Evolutionary conservation across 495 filamentous ascomycete genomes (phyloP), one percentile per base, ranked within the genome.

Genomic region (Talaromyces wortmannii): DNA sequence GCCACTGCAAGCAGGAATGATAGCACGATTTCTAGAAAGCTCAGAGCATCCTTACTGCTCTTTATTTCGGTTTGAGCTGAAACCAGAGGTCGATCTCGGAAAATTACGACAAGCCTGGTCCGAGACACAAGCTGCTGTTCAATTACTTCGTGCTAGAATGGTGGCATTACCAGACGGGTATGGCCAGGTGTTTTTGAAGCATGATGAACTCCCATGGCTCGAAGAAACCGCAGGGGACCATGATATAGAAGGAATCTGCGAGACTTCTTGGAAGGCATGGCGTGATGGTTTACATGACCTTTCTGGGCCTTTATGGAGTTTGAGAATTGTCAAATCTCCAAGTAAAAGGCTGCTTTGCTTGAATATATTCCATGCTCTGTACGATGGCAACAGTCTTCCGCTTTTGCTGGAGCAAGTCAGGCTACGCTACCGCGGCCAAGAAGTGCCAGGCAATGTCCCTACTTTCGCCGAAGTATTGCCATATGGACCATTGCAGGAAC

Each of bases 311-410:
- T 65, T 78, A 6, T 75, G 79, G 56, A 70, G 77, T 54, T 57
- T 83, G 31, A 59, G 71, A 7, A 52, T 83, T 12, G 53, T 79
- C 12, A 54, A 60, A 15, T 67, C 65, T 15, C 54, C 59, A 3
- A 55, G 55, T 0, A 61, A 55, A 17, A 61, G 57, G 4, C 56
- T 79, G 0, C 67, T 92, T 31, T 70, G 69, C 16, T 61, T 94
- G 30, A 77, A 84, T 44, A 82, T 94, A 0, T 92, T 94, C 67
- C 92, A 97, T 63, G 89, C 83, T 6, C 70, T 97, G 0, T 97
- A 97, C 61, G 92, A 97, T 70, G 92, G 87, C 1, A 87, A 81
- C 60, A 92, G 89, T 52, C 76, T 95, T 30, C 65, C 77, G 0
- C 69, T 91, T 29, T 64, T 96, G 0, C 68, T 96, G 13, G 68